phyloP scores from a whole-genome alignment of 768 basidiomycete species.

The Leccinum disarticulatum region DNA sequence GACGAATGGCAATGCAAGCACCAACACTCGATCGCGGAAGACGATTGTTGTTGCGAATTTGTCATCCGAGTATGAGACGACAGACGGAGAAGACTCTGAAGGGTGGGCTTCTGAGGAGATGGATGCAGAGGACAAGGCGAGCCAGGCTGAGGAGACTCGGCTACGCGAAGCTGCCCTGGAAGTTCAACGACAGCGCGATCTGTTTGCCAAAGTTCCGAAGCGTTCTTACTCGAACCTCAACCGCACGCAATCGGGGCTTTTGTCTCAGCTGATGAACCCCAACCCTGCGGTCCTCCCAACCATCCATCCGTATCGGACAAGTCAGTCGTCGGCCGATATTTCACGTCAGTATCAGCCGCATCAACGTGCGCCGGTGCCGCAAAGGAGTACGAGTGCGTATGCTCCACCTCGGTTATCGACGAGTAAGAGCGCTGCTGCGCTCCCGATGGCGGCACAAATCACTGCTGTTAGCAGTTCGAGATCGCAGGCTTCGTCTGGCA shows the following conservation, averaged over 20 bases:
- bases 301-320: constrained; percentile 58
- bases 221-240: constrained; percentile 61
- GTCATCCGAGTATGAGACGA: constrained; percentile 50
- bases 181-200: constrained; percentile 61
- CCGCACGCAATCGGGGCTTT: constrained; percentile 54
- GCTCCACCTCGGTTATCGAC: constrained; percentile 40
- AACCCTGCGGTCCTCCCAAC: constrained; percentile 59
- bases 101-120: constrained; percentile 65
- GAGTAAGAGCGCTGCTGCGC: constrained; percentile 58
- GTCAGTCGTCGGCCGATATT: constrained; percentile 50
- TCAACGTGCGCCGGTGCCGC: constrained; percentile 24
- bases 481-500: constrained; percentile 21
- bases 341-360: constrained; percentile 24
- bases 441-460: constrained; percentile 56
- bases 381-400: constrained; percentile 30
- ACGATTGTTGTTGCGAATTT: constrained; percentile 48
- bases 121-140: constrained; percentile 36
- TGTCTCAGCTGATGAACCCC: constrained; percentile 73
- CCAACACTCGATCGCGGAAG: constrained; percentile 34
- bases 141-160: constrained; percentile 32
- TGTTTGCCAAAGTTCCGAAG: constrained; percentile 69
- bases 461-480: constrained; percentile 37
- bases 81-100: constrained; percentile 55
- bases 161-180: constrained; percentile 59
- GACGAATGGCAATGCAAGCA: constrained; percentile 11